These are phyloP conservation scores for Bisporella sp. DNA, from an alignment of 2,329 filamentous ascomycete species.

Conservation along the genomic window DNA sequence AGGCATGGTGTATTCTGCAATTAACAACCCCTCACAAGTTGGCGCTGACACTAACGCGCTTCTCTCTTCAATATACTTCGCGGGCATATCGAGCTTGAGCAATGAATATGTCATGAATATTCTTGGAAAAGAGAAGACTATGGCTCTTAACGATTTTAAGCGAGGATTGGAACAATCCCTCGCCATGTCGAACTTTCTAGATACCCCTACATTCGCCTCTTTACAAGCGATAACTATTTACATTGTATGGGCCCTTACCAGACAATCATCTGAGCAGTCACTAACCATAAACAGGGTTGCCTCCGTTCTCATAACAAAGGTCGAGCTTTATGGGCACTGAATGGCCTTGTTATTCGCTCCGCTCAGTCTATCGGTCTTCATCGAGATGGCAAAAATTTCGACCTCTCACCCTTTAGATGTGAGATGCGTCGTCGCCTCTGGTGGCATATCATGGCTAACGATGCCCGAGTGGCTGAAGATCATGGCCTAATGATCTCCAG, in stretches of 20 bases:
- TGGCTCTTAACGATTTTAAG: constrained; percentile 37
- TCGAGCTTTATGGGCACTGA: constrained; percentile 42
- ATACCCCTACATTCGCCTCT: constrained; percentile 40
- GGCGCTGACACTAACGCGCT: constrained; percentile 33
- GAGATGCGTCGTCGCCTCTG: constrained; percentile 50
- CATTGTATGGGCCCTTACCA: constrained; percentile 27
- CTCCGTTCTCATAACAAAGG: constrained; percentile 35
- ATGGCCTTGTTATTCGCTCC: constrained; percentile 47
- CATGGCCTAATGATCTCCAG: constrained; percentile 54
- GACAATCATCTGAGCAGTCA: not conserved
- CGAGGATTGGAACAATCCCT: constrained; percentile 44
- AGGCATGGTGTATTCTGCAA: constrained; percentile 47
- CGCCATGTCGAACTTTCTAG: constrained; percentile 43
- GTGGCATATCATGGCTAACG: constrained; percentile 50
- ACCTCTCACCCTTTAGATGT: constrained; percentile 45
- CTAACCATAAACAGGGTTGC: constrained; percentile 28
- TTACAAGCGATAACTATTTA: constrained; percentile 45
- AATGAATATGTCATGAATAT: constrained; percentile 2
- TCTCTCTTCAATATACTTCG: constrained; percentile 45
- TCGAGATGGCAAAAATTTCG: constrained; percentile 44
- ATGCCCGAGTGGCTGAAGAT: constrained; percentile 50
- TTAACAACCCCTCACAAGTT: constrained; percentile 49
- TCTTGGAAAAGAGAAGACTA: constrained; percentile 32
- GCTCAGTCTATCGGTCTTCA: constrained; percentile 51
- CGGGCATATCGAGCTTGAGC: constrained; percentile 32